Base-by-base conservation (phyloP, 2,329 filamentous ascomycete genomes). In the Beauveria sp. region DNA sequence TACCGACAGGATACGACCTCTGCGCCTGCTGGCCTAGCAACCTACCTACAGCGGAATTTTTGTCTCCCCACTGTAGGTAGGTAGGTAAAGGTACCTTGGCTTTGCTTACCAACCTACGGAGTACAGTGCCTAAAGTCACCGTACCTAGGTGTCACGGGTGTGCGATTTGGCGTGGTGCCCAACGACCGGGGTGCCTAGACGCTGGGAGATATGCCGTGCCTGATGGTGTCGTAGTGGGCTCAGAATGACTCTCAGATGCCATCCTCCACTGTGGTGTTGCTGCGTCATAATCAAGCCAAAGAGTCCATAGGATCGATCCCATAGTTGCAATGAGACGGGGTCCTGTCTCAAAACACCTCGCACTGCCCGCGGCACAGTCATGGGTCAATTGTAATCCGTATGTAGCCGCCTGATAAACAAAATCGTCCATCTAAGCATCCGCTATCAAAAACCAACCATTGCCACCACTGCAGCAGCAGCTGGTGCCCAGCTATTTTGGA, bases 361-460 rank as follows among this genome's bases (percentile, higher is more conserved):
- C 12, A 95, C 79, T 67, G 88, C 85, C 68, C 83, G 81, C 60
- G 78, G 58, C 89, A 78, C 69, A 88, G 87, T 16, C 79, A 81
- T 0, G 88, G 86, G 70, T 96, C 90, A 6, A 96, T 24, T 24
- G 22, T 22, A 22, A 22, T 22, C 22, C 22, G 22, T 24, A 24
- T 24, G 22, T 85, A 16, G 96, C 91, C 8, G 88, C 90, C 78
- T 96, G 91, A 71, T 93, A 96, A 49, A 89, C 86, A 75, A 92
- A 96, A 75, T 90, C 80, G 64, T 89, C 85, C 84, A 90, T 87
- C 87, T 87, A 90, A 22, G 78, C 78, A 74, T 96, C 91, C 63
- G 81, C 89, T 91, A 96, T 96, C 64, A 96, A 89, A 70, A 95
- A 95, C 82, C 90, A 96, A 0, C 92, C 92, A 66, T 91, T 85